These are phyloP conservation scores for Ceratopteris richardii DNA, from an alignment of 75 land plant genomes.

Conservation along the genomic window DNA sequence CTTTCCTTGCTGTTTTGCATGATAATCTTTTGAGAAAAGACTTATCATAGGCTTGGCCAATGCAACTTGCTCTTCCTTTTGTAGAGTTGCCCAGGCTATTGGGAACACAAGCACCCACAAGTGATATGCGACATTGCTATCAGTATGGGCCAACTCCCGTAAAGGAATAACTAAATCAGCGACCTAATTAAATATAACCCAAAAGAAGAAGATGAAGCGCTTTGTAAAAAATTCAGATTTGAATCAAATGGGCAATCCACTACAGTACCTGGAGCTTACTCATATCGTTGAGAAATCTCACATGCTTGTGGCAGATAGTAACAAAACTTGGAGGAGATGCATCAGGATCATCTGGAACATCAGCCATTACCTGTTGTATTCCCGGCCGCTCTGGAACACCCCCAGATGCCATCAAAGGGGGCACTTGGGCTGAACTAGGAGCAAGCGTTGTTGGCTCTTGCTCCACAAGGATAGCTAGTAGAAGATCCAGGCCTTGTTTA, in stretches of 20 bases:
- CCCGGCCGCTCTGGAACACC: constrained; percentile 50
- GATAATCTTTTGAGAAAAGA: constrained; percentile 91
- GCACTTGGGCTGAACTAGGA: constrained; percentile 93
- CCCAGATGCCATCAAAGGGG: constrained; percentile 63
- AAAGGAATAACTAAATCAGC: constrained; percentile 77
- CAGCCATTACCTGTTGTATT: constrained; percentile 39
- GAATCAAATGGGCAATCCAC: background rate
- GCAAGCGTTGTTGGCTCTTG: constrained; percentile 94
- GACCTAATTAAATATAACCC: constrained; percentile 65
- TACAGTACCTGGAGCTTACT: constrained; percentile 95
- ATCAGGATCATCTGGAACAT: constrained; percentile 49
- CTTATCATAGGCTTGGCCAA: constrained; percentile 94
- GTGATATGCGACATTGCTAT: constrained; percentile 96
- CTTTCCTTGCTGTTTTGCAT: constrained; percentile 76
- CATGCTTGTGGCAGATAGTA: constrained; percentile 65
- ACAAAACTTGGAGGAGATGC: constrained; percentile 70
- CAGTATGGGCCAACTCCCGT: constrained; percentile 89
- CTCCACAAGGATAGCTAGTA: constrained; percentile 87
- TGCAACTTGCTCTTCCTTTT: constrained; percentile 85
- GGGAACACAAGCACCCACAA: constrained; percentile 99
- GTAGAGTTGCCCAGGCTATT: constrained; percentile 95
- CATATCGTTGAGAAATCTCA: constrained; percentile 77
- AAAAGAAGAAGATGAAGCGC: background rate
- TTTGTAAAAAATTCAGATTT: background rate
- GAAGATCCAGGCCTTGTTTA: constrained; percentile 93